phyloP scores from a whole-genome alignment of 495 filamentous ascomycete species.

The Penicillium parvum region DNA sequence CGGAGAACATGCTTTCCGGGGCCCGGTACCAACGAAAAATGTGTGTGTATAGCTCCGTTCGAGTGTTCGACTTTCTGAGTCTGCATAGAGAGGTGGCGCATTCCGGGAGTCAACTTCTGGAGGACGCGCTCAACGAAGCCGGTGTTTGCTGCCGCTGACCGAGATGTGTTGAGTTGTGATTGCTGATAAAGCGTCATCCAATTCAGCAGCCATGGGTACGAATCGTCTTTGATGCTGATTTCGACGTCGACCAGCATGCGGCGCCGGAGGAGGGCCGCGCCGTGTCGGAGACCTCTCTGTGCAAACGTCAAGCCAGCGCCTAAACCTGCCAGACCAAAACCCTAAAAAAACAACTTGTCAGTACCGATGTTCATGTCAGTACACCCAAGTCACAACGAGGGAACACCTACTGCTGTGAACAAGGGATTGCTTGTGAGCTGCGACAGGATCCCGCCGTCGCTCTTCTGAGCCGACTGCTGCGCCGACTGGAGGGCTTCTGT shows the following conservation, averaged over 20 bases:
- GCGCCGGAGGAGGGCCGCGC: conserved; percentile 66
- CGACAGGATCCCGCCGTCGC: conserved; percentile 43
- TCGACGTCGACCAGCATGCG: conserved; percentile 93
- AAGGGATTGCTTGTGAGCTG: conserved; percentile 63
- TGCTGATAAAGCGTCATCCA: conserved; percentile 87
- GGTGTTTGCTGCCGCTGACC: conserved; percentile 31
- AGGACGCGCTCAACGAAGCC: conserved; percentile 50
- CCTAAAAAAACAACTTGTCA: conserved; percentile 38
- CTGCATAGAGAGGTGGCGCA: conserved; percentile 65
- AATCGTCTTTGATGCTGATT: conserved; percentile 86
- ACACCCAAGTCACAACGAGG: background rate
- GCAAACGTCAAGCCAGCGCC: conserved; percentile 72
- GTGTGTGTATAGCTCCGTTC: conserved; percentile 65
- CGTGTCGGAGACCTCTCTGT: conserved; percentile 65
- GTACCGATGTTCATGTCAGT: too few species aligned
- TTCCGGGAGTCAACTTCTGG: conserved; percentile 55
- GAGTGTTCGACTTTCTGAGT: conserved; percentile 56
- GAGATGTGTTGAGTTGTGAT: conserved; percentile 43
- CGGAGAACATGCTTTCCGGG: conserved; percentile 83
- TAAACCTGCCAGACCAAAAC: conserved; percentile 82
- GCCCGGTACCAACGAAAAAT: conserved; percentile 85
- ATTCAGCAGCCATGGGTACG: conserved; percentile 88
- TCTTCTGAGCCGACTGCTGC: conserved; percentile 24
- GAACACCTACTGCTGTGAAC: conserved; percentile 56
- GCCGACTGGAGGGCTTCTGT: conserved; percentile 30